Evolutionary conservation across 768 basidiomycete genomes (phyloP).

Genomic region (Tulasnella sp.): DNA sequence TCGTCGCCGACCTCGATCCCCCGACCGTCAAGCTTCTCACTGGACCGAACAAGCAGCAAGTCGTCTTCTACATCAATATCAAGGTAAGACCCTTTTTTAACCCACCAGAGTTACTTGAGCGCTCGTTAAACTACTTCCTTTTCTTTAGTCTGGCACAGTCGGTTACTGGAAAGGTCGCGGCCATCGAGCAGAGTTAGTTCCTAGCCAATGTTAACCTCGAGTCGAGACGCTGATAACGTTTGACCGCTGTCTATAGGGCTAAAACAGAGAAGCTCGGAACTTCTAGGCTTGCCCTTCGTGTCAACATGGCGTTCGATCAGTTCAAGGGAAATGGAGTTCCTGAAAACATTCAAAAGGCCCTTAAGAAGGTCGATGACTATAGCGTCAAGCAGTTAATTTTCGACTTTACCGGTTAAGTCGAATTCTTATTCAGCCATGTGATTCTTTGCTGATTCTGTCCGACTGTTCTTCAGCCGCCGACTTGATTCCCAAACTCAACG

Average conservation of each 20-base stretch:
- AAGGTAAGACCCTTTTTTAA: too few relatives aligned
- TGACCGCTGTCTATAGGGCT: background rate
- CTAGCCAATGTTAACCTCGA: background rate
- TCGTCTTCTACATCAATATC: background rate
- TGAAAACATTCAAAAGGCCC: background rate
- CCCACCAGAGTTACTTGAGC: too few relatives aligned
- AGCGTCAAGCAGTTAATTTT: background rate
- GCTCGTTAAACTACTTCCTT: background rate
- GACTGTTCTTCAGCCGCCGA: background rate
- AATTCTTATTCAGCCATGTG: background rate
- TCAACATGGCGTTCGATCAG: background rate
- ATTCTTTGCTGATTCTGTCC: background rate
- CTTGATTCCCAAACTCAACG: background rate
- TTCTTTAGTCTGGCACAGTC: background rate
- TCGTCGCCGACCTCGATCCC: background rate
- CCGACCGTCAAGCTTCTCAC: background rate
- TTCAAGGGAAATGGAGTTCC: background rate
- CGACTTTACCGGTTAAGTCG: background rate
- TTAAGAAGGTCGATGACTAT: background rate
- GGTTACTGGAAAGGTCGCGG: background rate
- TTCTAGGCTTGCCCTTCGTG: background rate
- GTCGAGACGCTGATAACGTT: background rate
- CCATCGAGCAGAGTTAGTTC: background rate
- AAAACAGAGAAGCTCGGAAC: background rate
- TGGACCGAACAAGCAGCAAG: background rate